phyloP scores from a whole-genome alignment of 495 filamentous ascomycete genomes.

The Hypoxylon rickii region DNA sequence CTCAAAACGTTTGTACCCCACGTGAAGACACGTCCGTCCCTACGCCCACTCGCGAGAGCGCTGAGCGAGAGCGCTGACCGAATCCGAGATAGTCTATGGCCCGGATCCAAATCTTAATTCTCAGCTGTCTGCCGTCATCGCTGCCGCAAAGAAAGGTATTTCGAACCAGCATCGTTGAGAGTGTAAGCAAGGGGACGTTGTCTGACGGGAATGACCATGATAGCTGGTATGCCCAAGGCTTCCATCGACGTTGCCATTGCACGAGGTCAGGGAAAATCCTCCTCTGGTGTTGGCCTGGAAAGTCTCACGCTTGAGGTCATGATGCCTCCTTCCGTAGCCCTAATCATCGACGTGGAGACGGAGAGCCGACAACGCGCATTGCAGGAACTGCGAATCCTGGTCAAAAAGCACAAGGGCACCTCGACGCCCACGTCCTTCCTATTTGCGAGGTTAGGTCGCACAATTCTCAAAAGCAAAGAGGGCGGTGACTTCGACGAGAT shows the following conservation, averaged over 20 bases:
- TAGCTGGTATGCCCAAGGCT: constrained; percentile 78
- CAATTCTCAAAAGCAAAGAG: constrained; percentile 64
- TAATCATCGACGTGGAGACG: constrained; percentile 77
- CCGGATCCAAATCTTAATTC: constrained; percentile 73
- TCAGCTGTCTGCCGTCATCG: constrained; percentile 70
- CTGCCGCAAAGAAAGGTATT: constrained; percentile 76
- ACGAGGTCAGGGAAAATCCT: constrained; percentile 80
- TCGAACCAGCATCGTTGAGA: constrained; percentile 5
- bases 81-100: constrained; percentile 57
- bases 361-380: constrained; percentile 76
- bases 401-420: constrained; percentile 72
- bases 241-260: constrained; percentile 81
- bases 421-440: constrained; percentile 77
- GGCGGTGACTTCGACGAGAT: constrained; percentile 67
- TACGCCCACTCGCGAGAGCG: too few species aligned
- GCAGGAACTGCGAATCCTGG: constrained; percentile 66
- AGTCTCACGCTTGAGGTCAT: constrained; percentile 80
- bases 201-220: constrained; percentile 15
- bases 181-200: constrained; percentile 5
- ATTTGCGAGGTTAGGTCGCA: constrained; percentile 77
- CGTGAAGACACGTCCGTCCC: background rate
- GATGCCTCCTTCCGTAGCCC: constrained; percentile 73
- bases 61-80: constrained; percentile 23
- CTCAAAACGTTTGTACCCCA: constrained; percentile 52
- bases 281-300: constrained; percentile 73